phyloP scores from a whole-genome alignment of 176 grass and related monocot genomes.

The Pharus latifolius region DNA sequence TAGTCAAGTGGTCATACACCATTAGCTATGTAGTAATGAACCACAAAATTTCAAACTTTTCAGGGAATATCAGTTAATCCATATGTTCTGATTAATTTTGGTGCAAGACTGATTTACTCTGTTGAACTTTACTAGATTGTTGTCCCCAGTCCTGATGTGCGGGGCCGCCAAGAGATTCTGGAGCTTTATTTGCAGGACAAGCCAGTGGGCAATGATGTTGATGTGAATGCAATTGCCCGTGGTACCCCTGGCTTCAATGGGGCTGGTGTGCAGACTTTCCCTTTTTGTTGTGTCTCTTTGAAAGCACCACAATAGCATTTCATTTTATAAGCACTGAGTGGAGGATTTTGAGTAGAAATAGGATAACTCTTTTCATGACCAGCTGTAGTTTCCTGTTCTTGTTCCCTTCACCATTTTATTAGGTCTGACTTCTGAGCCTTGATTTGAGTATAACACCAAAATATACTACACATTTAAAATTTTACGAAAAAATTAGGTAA shows the following conservation, averaged over 20 bases:
- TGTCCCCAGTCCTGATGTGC: constrained; percentile 83
- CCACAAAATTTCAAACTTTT: not conserved
- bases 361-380: not conserved
- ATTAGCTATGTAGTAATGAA: no score
- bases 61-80: not conserved
- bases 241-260: constrained; percentile 97
- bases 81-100: not conserved
- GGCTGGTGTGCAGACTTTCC: constrained; percentile 44
- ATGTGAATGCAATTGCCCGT: constrained; percentile 80
- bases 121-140: constrained; percentile 64
- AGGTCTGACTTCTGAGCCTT: not conserved
- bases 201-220: constrained; percentile 68
- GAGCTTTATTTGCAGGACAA: constrained; percentile 98
- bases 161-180: constrained; percentile 88
- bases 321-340: not conserved
- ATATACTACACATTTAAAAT: not conserved
- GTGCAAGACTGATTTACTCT: not conserved
- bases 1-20: no score
- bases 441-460: not conserved
- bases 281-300: not conserved
- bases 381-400: not conserved
- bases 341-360: not conserved
- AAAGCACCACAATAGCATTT: not conserved
- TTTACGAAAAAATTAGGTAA: not conserved
- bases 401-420: not conserved